These are phyloP conservation scores for Hypoxylon sp. DNA, from an alignment of 2,329 filamentous ascomycete species.

Conservation along the genomic window DNA sequence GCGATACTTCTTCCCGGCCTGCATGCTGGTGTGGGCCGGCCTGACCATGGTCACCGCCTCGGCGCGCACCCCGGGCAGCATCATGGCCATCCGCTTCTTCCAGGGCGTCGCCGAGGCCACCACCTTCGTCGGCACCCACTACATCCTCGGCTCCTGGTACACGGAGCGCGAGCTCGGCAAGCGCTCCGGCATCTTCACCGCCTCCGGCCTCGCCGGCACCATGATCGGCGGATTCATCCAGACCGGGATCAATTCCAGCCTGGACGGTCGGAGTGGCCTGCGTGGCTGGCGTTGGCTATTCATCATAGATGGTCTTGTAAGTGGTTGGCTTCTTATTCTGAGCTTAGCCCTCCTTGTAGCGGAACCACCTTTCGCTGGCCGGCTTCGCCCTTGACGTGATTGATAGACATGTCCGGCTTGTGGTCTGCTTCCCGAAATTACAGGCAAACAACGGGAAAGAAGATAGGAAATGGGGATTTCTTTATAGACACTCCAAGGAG, in stretches of 20 bases:
- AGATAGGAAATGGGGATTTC: not conserved
- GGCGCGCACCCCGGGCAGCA: conserved; percentile 61
- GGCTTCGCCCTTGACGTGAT: not conserved
- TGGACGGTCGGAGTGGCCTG: conserved; percentile 61
- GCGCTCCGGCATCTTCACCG: conserved; percentile 70
- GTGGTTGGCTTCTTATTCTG: conserved; percentile 10
- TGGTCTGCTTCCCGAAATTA: not conserved
- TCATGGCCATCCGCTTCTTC: conserved; percentile 71
- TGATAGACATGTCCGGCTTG: not conserved
- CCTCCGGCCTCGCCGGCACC: conserved; percentile 68
- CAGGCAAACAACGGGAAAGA: not conserved
- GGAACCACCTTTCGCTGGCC: not conserved
- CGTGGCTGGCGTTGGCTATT: conserved; percentile 68
- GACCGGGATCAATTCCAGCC: conserved; percentile 60
- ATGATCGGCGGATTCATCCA: conserved; percentile 74
- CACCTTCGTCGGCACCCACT: conserved; percentile 69
- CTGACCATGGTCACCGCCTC: conserved; percentile 72
- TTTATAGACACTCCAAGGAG: not conserved
- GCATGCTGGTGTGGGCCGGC: conserved; percentile 73
- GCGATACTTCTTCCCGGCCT: conserved; percentile 71
- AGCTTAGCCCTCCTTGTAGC: too few species aligned
- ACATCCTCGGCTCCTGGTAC: conserved; percentile 72
- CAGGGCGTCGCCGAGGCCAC: conserved; percentile 67
- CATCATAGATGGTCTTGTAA: conserved; percentile 46
- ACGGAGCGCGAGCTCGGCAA: conserved; percentile 71